phyloP scores from a whole-genome alignment of 495 filamentous ascomycete species.

The Penicillium subrubescens region DNA sequence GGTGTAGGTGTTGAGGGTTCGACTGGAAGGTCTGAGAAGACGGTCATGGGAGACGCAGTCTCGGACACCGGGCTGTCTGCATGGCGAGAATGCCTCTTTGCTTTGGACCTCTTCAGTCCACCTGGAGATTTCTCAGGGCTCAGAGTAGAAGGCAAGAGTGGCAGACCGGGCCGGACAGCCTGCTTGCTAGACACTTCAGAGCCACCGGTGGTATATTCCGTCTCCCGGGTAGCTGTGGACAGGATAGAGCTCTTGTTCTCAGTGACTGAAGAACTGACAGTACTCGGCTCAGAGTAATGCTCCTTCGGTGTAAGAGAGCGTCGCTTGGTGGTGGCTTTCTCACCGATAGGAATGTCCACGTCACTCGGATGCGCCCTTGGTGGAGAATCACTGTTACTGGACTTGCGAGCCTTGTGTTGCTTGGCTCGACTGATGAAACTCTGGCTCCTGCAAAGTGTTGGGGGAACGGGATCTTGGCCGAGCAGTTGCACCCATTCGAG shows the following conservation, averaged over 20 bases:
- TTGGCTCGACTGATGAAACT: constrained; percentile 54
- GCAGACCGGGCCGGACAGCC: constrained; percentile 22
- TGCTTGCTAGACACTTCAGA: constrained; percentile 29
- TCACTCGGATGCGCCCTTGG: constrained; percentile 53
- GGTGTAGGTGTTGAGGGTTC: constrained; percentile 3
- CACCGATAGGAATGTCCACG: constrained; percentile 75
- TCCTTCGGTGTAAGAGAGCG: constrained; percentile 39
- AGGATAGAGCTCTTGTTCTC: constrained; percentile 36
- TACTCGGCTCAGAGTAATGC: constrained; percentile 42
- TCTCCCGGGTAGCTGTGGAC: constrained; percentile 42
- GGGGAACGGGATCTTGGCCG: constrained; percentile 74
- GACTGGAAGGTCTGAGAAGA: constrained; percentile 11
- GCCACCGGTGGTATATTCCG: constrained; percentile 36
- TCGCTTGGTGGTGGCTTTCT: constrained; percentile 47
- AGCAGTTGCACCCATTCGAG: constrained; percentile 88
- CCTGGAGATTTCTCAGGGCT: constrained; percentile 34
- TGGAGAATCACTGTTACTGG: constrained; percentile 35
- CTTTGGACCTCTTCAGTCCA: constrained; percentile 57
- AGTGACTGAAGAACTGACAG: constrained; percentile 34
- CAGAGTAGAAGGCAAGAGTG: constrained; percentile 32
- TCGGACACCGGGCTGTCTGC: constrained; percentile 40
- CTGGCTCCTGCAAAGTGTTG: constrained; percentile 52
- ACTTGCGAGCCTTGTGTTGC: constrained; percentile 38
- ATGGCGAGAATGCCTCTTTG: constrained; percentile 52
- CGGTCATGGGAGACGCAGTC: constrained; percentile 24